These are phyloP conservation scores for Galerina marginata DNA, from an alignment of 768 basidiomycete genomes.

Conservation along the genomic window DNA sequence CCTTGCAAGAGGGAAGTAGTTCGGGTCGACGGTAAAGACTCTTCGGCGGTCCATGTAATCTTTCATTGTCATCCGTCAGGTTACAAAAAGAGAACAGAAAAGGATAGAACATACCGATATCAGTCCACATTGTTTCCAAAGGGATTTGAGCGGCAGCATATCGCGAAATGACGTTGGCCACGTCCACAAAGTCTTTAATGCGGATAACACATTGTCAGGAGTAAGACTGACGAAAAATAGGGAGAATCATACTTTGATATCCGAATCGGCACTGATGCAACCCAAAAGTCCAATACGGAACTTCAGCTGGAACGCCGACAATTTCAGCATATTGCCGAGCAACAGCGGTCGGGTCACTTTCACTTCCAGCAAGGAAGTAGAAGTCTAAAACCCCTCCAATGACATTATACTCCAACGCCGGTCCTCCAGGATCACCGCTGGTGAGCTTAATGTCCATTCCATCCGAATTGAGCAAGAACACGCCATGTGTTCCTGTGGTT, in stretches of 20 bases:
- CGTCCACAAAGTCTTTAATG: constrained; percentile 60
- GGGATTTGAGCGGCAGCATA: constrained; percentile 68
- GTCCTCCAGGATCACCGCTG: constrained; percentile 37
- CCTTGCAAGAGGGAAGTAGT: constrained; percentile 66
- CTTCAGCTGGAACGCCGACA: constrained; percentile 69
- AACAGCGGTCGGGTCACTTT: constrained; percentile 59
- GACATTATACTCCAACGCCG: constrained; percentile 71
- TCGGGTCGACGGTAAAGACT: constrained; percentile 71
- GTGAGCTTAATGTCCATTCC: constrained; percentile 81
- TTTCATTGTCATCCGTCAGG: constrained; percentile 20
- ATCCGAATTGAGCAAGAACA: constrained; percentile 71
- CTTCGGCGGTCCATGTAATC: constrained; percentile 75
- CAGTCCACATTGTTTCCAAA: constrained; percentile 82
- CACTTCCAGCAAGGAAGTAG: constrained; percentile 77
- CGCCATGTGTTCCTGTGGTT: constrained; percentile 67
- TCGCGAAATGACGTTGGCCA: constrained; percentile 63
- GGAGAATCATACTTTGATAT: constrained; percentile 51
- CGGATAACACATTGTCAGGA: neutral
- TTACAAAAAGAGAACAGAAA: neutral
- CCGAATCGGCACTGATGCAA: constrained; percentile 78
- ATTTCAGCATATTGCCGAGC: constrained; percentile 73
- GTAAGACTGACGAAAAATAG: neutral
- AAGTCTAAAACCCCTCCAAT: constrained; percentile 82
- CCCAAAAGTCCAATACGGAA: constrained; percentile 78
- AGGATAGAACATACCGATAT: constrained; percentile 53